A percentile compares a stretch with the other conserved stretches of the same genome.
These are phyloP conservation scores for Cyathus striatus DNA, from an alignment of 768 basidiomycete species.

Conservation along the genomic window DNA sequence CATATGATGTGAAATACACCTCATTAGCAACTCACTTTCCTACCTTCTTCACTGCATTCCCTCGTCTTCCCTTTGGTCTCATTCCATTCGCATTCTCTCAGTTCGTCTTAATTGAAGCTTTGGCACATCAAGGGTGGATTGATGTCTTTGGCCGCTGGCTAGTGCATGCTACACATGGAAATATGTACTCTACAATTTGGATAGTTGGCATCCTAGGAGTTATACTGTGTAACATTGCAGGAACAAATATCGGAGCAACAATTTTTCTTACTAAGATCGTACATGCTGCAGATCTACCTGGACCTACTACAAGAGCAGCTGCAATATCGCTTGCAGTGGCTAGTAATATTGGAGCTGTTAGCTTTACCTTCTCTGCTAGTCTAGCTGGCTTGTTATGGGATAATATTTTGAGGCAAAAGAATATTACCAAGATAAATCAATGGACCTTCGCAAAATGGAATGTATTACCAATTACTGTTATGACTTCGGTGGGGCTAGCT, in stretches of 20 bases:
- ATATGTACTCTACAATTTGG: constrained; percentile 52
- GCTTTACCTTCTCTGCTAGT: constrained; percentile 83
- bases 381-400: constrained; percentile 88
- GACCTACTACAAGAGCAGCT: constrained; percentile 42
- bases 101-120: constrained; percentile 88
- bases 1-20: constrained; percentile 9
- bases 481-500: constrained; percentile 61
- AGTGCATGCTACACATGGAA: constrained; percentile 31
- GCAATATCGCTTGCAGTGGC: constrained; percentile 78
- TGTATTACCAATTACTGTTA: constrained; percentile 52
- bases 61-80: constrained; percentile 73
- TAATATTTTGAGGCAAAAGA: constrained; percentile 68
- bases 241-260: constrained; percentile 89
- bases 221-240: constrained; percentile 76
- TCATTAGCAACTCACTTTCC: constrained; percentile 46
- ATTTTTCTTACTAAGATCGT: constrained; percentile 84
- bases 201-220: constrained; percentile 69
- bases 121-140: constrained; percentile 85
- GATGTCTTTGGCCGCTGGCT: constrained; percentile 74
- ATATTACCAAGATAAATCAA: constrained; percentile 55
- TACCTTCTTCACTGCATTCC: constrained; percentile 59
- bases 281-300: constrained; percentile 32
- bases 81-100: constrained; percentile 92
- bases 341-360: constrained; percentile 88
- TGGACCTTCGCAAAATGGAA: constrained; percentile 73